phyloP scores from a whole-genome alignment of 2,329 filamentous ascomycete genomes.

The Phialophora chinensis region DNA sequence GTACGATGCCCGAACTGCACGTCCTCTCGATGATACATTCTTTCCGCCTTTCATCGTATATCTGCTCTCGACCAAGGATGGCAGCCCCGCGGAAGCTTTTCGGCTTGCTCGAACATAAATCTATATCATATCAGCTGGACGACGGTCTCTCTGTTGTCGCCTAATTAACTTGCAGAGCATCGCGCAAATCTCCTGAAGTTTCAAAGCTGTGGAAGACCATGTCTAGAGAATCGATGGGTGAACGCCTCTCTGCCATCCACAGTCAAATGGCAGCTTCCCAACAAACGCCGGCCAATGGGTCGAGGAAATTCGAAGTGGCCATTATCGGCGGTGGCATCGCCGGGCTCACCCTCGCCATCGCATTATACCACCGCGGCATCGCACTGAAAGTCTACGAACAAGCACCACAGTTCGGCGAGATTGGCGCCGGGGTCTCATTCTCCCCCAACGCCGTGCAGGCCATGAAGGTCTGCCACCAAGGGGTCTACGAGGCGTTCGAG shows the following conservation, averaged over 20 bases:
- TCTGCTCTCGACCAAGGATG: no score
- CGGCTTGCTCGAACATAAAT: neutral
- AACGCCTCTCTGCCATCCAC: neutral
- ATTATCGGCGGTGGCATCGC: conserved; percentile 45
- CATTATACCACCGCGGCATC: conserved; percentile 38
- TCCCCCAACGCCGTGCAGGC: conserved; percentile 57
- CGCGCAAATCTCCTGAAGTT: neutral
- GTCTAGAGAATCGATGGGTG: neutral
- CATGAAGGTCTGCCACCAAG: conserved; percentile 54
- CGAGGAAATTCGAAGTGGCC: conserved; percentile 40
- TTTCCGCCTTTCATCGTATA: neutral
- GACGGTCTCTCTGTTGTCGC: neutral
- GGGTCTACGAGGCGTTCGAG: conserved; percentile 50
- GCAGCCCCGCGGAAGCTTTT: conserved; percentile 14
- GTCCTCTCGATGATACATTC: neutral
- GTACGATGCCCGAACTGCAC: neutral
- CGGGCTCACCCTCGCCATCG: conserved; percentile 40
- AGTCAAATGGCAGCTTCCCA: neutral
- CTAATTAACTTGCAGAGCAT: neutral
- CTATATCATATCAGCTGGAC: neutral
- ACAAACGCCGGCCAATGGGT: neutral
- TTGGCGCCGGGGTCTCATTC: conserved; percentile 59
- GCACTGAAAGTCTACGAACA: conserved; percentile 52
- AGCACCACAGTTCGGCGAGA: conserved; percentile 56
- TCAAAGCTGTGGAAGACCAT: neutral